Base-by-base conservation (phyloP, 371 early-diverging fungal genomes). In the Apophysomyces trapeziformis region DNA sequence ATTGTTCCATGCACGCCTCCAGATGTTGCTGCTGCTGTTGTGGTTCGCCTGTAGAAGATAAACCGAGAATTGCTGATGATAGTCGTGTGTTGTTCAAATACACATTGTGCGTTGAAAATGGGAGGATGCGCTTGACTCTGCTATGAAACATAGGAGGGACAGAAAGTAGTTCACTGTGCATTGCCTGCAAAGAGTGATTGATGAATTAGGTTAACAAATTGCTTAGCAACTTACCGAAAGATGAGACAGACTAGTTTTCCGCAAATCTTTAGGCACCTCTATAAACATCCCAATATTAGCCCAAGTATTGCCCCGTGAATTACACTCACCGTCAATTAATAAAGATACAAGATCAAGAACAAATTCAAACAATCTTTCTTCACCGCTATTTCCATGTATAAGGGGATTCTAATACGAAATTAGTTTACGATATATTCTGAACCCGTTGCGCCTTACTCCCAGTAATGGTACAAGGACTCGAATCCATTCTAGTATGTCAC, bases 381-480 rank as follows among this genome's bases (percentile, higher is more conserved):
- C 85, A n/a, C 82, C 82, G 21, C 88, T 85, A 64, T 86, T 84
- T 7, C 88, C 88, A 65, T 87, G 88, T 16, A 87, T 69, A 58
- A 87, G 69, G 1, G 88, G 84, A 13, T 79, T 85, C 72, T 85
- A 68, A 26, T 26, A 16, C 11, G 64, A 61, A 38, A 44, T n/a
- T 37, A 18, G 21, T 26, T 21, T 50, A 21, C 32, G 1, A 26
- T 6, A 47, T 41, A 8, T 12, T 58, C 41, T 26, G 8, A 57
- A 38, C 18, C 12, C 44, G 7, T 45, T 37, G 43, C 13, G 26
- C 67, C 77, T 77, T 79, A 82, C 80, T 8, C 69, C 74, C 36
- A 83, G 66, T 11, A 83, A 60, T 6, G 71, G 67, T 6, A 80
- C 75, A 18, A 83, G 67, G 7, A 69, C 64, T 12, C 66, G 64